A percentile compares a stretch with the other conserved stretches of the same genome.
These are phyloP conservation scores for Scytalidium sp. DNA, from an alignment of 2,329 filamentous ascomycete species.

Conservation along the genomic window DNA sequence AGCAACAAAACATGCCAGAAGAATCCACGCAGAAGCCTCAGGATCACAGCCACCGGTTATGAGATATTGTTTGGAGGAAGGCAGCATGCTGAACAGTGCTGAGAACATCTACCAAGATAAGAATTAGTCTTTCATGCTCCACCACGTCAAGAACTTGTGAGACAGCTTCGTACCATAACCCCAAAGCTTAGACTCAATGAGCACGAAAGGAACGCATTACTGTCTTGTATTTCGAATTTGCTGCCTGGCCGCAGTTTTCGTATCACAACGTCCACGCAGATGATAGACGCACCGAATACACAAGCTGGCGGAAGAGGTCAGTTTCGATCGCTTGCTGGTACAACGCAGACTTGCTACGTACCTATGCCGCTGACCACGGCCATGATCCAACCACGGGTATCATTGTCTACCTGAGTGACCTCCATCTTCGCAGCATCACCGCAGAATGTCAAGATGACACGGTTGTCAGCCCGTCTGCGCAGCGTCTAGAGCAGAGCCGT, in stretches of 20 bases:
- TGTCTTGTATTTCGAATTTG: slow-evolving; percentile 85
- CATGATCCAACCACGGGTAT: slow-evolving; percentile 93
- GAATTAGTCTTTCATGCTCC: not conserved
- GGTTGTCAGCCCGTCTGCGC: not conserved
- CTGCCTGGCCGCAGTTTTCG: slow-evolving; percentile 69
- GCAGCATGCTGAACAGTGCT: slow-evolving; percentile 88
- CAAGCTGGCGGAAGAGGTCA: slow-evolving; percentile 42
- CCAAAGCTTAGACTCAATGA: slow-evolving; percentile 93
- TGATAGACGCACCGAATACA: slow-evolving; percentile 74
- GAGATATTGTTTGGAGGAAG: slow-evolving; percentile 78
- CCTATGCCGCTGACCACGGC: slow-evolving; percentile 74
- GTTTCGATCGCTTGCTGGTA: slow-evolving; percentile 1
- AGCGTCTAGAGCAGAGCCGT: not conserved
- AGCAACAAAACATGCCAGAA: slow-evolving; percentile 66
- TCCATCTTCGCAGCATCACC: slow-evolving; percentile 11
- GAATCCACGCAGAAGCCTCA: slow-evolving; percentile 62
- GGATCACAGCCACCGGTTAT: slow-evolving; percentile 64
- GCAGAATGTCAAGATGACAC: not conserved
- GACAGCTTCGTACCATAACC: slow-evolving; percentile 70
- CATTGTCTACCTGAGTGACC: slow-evolving; percentile 56
- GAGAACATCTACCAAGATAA: slow-evolving; percentile 72
- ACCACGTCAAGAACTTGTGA: not conserved
- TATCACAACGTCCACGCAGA: slow-evolving; percentile 80
- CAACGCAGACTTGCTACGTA: slow-evolving; percentile 33
- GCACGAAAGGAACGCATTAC: slow-evolving; percentile 80